Conservation (phyloP, 2,329 filamentous ascomycete species). For the Zymoseptoria passerinii region DNA sequence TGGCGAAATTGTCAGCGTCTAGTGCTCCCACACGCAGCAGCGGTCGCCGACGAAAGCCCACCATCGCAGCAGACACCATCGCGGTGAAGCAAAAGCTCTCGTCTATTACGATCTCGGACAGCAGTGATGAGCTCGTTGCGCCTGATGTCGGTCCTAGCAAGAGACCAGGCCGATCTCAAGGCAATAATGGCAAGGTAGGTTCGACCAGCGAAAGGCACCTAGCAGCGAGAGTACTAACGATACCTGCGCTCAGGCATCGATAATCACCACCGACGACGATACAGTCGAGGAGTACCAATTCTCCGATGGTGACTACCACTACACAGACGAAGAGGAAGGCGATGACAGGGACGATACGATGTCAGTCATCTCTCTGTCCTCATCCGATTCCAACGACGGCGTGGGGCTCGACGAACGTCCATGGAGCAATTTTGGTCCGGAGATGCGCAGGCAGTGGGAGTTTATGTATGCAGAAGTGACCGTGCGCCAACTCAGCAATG, state of each 20-base stretch:
- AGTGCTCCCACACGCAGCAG: neutral
- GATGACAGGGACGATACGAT: conserved; percentile 13
- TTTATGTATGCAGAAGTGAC: conserved; percentile 20
- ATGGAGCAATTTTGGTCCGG: conserved; percentile 16
- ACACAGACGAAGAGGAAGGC: conserved; percentile 12
- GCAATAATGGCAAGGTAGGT: neutral
- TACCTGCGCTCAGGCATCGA: neutral
- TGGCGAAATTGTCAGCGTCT: neutral
- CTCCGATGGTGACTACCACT: conserved; percentile 10
- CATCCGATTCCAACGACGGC: conserved; percentile 5
- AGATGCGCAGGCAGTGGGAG: conserved; percentile 17
- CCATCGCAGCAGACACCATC: conserved; percentile 9
- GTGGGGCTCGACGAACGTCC: conserved; percentile 12
- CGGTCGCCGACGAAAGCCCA: conserved; percentile 3
- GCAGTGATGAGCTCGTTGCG: conserved; percentile 1
- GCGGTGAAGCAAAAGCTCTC: conserved; percentile 10
- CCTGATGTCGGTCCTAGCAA: neutral
- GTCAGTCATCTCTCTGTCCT: conserved; percentile 19
- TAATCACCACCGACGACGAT: conserved; percentile 9
- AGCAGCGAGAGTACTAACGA: neutral
- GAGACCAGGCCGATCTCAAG: neutral
- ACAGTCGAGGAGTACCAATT: conserved; percentile 16
- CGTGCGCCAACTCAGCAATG: conserved; percentile 12
- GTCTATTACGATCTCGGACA: conserved; percentile 8
- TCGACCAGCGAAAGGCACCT: neutral